phyloP scores from a whole-genome alignment of 352 stramenopile species.

The Phytophthora chlamydospora region DNA sequence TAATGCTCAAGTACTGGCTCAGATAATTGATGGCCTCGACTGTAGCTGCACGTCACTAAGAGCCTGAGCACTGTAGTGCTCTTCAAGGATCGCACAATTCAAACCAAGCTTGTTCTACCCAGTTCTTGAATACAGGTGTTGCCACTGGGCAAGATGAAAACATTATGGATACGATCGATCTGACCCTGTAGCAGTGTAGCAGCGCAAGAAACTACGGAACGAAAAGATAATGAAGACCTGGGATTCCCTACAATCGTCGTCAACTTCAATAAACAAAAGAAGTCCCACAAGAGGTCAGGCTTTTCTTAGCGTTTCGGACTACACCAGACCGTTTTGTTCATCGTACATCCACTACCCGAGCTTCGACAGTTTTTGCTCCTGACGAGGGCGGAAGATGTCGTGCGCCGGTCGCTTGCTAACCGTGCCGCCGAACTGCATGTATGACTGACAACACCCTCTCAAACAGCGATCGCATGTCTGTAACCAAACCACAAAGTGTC shows the following conservation, averaged over 20 bases:
- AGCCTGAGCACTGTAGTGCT: too few species aligned
- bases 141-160: too few species aligned
- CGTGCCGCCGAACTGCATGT: constrained; percentile 69
- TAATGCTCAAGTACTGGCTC: too few species aligned
- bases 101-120: too few species aligned
- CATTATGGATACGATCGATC: too few species aligned
- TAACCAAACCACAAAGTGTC: constrained; percentile 10
- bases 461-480: constrained; percentile 90
- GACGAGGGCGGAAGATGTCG: constrained; percentile 85
- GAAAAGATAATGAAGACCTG: constrained; percentile 45
- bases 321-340: constrained; percentile 7
- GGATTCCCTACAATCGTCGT: constrained; percentile 43
- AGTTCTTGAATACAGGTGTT: too few species aligned
- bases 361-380: constrained; percentile 88
- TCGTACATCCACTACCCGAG: constrained; percentile 44
- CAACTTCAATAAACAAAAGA: constrained; percentile 59
- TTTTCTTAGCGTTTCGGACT: constrained; percentile 13
- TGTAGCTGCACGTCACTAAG: too few species aligned
- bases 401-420: constrained; percentile 85
- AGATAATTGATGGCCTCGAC: too few species aligned
- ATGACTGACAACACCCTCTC: constrained; percentile 90
- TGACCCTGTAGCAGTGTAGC: too few species aligned
- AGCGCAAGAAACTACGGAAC: too few species aligned
- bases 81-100: too few species aligned
- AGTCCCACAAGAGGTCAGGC: constrained; percentile 28